Conservation (phyloP, 805 yeast species). For the Clavispora asparagi region DNA sequence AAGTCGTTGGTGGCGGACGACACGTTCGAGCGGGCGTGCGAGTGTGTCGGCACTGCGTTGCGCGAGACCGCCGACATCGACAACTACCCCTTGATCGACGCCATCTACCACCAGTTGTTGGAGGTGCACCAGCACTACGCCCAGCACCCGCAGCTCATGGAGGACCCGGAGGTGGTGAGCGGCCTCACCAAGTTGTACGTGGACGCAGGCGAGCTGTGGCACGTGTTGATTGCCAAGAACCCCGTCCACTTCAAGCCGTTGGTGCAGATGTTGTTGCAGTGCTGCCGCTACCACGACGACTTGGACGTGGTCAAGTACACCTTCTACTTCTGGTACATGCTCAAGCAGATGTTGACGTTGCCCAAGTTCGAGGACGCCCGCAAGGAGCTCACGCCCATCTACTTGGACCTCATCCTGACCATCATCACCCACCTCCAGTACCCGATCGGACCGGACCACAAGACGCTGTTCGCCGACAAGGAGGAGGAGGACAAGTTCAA, state of each 20-base stretch:
- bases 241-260: conserved; percentile 68
- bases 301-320: conserved; percentile 86
- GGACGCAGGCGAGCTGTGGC: conserved; percentile 96
- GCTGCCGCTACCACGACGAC: conserved; percentile 73
- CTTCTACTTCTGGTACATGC: conserved; percentile 84
- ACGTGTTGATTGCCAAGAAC: conserved; percentile 68
- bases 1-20: conserved; percentile 53
- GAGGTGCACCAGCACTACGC: conserved; percentile 45
- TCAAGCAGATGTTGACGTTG: conserved; percentile 66
- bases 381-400: conserved; percentile 47
- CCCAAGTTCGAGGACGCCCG: conserved; percentile 54
- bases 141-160: conserved; percentile 30
- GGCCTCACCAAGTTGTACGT: conserved; percentile 73
- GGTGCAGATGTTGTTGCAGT: conserved; percentile 65
- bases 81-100: conserved; percentile 54
- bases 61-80: conserved; percentile 78
- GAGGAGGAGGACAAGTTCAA: conserved; percentile 91
- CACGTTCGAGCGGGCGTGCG: conserved; percentile 79
- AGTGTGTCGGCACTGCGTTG: conserved; percentile 77
- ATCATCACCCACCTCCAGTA: conserved; percentile 69
- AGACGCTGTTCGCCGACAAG: conserved; percentile 55
- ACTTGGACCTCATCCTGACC: conserved; percentile 51
- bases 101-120: conserved; percentile 65
- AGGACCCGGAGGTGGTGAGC: conserved; percentile 63
- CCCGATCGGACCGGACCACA: conserved; percentile 42